phyloP scores from a whole-genome alignment of 768 basidiomycete genomes.

The Pholiota molesta region DNA sequence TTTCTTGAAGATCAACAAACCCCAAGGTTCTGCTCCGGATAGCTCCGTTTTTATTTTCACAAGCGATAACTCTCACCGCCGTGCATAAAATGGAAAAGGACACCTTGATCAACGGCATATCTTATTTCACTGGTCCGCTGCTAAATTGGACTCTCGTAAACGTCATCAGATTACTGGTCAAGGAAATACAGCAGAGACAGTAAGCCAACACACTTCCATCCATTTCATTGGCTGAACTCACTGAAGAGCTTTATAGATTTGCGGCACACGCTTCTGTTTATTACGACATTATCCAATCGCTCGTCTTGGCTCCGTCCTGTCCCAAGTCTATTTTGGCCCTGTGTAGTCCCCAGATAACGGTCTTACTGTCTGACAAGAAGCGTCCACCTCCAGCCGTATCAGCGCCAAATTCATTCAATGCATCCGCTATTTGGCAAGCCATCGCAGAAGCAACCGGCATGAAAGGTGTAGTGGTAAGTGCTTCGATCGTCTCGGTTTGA shows the following conservation, averaged over 20 bases:
- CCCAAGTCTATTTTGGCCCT: slow-evolving; percentile 69
- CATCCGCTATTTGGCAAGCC: slow-evolving; percentile 37
- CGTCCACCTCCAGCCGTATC: slow-evolving; percentile 17
- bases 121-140: slow-evolving; percentile 74
- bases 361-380: slow-evolving; percentile 42
- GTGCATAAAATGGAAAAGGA: slow-evolving; percentile 68
- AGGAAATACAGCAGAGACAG: slow-evolving; percentile 61
- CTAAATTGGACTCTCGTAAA: slow-evolving; percentile 83
- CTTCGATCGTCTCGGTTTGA: slow-evolving; percentile 1
- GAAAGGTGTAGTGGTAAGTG: slow-evolving; percentile 38
- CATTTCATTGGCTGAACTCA: neutral
- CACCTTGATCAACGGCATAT: slow-evolving; percentile 70
- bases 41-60: slow-evolving; percentile 65
- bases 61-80: slow-evolving; percentile 54
- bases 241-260: slow-evolving; percentile 37
- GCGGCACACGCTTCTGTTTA: slow-evolving; percentile 37
- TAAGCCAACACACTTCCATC: slow-evolving; percentile 30
- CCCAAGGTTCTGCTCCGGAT: slow-evolving; percentile 70
- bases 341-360: slow-evolving; percentile 58
- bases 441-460: slow-evolving; percentile 41
- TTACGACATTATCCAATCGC: slow-evolving; percentile 66
- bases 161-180: slow-evolving; percentile 63
- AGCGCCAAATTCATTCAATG: slow-evolving; percentile 19
- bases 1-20: slow-evolving; percentile 58
- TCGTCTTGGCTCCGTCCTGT: slow-evolving; percentile 66